Evolutionary conservation across 495 filamentous ascomycete species (phyloP), one percentile per base, ranked within the genome.

Genomic region (Apiosordaria backusii): DNA sequence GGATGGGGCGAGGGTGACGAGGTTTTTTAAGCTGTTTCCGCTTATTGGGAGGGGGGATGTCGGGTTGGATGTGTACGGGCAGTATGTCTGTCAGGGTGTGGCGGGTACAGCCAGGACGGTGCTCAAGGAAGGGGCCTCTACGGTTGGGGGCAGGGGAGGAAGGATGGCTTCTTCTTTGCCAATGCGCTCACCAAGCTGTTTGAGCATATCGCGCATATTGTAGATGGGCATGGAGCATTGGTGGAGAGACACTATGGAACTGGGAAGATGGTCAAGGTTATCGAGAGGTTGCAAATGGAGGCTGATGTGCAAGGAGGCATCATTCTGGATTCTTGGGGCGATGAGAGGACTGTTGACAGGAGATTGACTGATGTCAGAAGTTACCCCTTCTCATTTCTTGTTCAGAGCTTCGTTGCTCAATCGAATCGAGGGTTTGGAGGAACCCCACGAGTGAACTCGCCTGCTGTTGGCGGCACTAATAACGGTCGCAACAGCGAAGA

Each of bases 281-380:
- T 98, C 73, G 93, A 97, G 78, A 85, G 92, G 61, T 78, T 99
- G 57, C 96, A 99, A 77, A 83, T 93, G 52, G 95, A 99, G 77
- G 93, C 91, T 9, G 95, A 99, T 78, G 89, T 97, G 27, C 96
- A 98, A 79, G 95, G 95, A n/a, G 96, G 95, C 64, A 96, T 98
- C 68, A 87, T 99, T 50, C 78, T 99, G 26, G 95, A 99, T 76
- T 95, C 93, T 22, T 99, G 93, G 92, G 86, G 87, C 60, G 95
- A 99, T 68, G 95, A 98, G 73, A 85, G 91, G 57, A 85, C 81
- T 50, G 85, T 99, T 25, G 90, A 92, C 72, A 84, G 93, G 69
- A 91, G 89, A 71, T 80, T 99, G 69, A 97, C 90, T 10, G 95
- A 99, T 73, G 89, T 96, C 73, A 97, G 92, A 78, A 95, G 92